Evolutionary conservation across 257 asterid genomes (phyloP).

Genomic region (Solanum pennellii): DNA sequence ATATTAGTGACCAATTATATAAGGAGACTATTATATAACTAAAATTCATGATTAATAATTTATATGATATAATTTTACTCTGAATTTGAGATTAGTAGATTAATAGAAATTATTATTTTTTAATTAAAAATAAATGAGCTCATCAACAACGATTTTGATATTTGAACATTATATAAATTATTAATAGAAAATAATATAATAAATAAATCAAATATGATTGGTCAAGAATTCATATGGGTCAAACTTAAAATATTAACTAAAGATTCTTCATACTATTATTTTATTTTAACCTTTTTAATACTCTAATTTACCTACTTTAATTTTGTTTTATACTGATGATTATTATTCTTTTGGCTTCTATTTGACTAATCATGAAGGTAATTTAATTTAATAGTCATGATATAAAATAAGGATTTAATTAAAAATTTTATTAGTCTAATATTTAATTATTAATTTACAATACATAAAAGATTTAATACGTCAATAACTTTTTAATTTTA

Average conservation of each 20-base stretch:
- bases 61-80: neutral
- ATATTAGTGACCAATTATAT: neutral
- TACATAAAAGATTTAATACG: too few relatives aligned
- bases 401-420: too few relatives aligned
- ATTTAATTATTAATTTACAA: too few relatives aligned
- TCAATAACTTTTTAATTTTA: too few relatives aligned
- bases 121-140: neutral
- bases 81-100: accelerated
- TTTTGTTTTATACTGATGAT: too few relatives aligned
- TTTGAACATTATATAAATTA: neutral
- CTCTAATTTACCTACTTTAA: neutral
- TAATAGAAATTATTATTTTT: neutral
- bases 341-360: too few relatives aligned
- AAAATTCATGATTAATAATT: neutral
- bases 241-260: neutral
- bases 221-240: neutral
- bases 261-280: neutral
- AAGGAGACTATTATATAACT: accelerated
- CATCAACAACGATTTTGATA: neutral
- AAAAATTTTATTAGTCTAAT: too few relatives aligned
- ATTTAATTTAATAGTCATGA: too few relatives aligned
- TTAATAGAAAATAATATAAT: neutral
- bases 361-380: neutral
- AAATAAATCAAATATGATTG: neutral
- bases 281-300: neutral